Conservation (phyloP, 176 grass and related monocot species). For the Zoysia japonica region DNA sequence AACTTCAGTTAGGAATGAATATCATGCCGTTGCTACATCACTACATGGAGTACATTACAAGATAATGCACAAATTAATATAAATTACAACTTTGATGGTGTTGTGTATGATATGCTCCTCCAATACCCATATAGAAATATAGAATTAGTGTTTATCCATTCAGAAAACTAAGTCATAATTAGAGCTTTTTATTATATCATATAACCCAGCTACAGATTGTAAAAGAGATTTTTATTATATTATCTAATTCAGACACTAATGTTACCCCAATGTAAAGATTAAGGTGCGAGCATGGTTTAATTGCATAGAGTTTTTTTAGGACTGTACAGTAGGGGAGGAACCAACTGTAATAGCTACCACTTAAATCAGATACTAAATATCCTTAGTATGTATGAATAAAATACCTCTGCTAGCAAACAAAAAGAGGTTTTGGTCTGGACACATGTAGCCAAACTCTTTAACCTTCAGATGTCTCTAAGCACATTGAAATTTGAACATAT, state of each 20-base stretch:
- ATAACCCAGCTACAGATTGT: background rate
- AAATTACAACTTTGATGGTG: slow-evolving; percentile 16
- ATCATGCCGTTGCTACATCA: slow-evolving; percentile 2
- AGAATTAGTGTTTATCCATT: background rate
- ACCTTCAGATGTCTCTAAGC: background rate
- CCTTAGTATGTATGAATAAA: background rate
- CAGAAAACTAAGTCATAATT: background rate
- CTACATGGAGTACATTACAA: background rate
- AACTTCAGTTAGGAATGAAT: slow-evolving; percentile 30
- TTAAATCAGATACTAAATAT: background rate
- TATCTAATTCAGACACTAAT: background rate
- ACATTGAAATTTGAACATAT: background rate
- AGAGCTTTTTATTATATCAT: background rate
- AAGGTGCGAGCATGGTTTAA: background rate
- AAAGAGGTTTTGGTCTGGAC: background rate
- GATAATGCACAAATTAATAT: slow-evolving; percentile 14
- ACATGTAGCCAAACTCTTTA: background rate
- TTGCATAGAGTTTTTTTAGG: background rate
- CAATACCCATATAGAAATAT: background rate
- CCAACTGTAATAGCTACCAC: background rate
- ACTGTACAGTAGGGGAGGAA: no score
- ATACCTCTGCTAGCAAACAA: background rate
- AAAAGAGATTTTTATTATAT: background rate
- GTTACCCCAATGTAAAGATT: background rate
- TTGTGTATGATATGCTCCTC: background rate